Conservation (phyloP, 768 basidiomycete species). For the Collybia nuda region DNA sequence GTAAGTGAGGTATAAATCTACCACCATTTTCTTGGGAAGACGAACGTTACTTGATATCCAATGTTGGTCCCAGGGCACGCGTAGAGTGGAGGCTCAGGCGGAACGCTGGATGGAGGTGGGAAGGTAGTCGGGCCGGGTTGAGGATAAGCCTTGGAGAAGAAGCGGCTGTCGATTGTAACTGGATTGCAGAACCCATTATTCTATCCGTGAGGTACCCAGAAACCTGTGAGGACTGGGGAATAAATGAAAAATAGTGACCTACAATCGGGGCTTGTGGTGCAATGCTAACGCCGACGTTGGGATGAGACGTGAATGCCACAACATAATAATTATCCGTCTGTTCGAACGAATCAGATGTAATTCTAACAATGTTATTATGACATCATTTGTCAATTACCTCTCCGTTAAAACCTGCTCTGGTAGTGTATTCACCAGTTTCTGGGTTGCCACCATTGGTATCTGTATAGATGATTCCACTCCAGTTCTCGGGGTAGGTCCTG, state of each 20-base stretch:
- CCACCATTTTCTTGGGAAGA: not conserved
- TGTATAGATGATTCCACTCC: conserved; percentile 25
- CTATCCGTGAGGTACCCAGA: not conserved
- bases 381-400: conserved; percentile 12
- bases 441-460: conserved; percentile 23
- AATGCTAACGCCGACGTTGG: conserved; percentile 33
- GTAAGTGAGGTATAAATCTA: not conserved
- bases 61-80: conserved; percentile 16
- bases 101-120: conserved; percentile 13
- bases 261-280: conserved; percentile 19
- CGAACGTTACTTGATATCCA: conserved; percentile 23
- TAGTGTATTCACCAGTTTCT: conserved; percentile 17
- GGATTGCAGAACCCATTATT: conserved; percentile 18
- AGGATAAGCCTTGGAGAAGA: conserved; percentile 17
- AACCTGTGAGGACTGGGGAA: not conserved
- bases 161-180: conserved; percentile 16
- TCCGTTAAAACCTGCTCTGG: conserved; percentile 26
- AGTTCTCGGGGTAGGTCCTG: conserved; percentile 13
- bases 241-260: conserved; percentile 1
- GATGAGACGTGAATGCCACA: conserved; percentile 24
- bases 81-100: conserved; percentile 17
- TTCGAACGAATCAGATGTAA: not conserved
- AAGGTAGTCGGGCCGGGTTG: conserved; percentile 19
- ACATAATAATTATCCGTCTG: conserved; percentile 28
- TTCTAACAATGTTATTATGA: not conserved